Conservation (phyloP, 2,329 filamentous ascomycete genomes). For the Neonectria sp. region DNA sequence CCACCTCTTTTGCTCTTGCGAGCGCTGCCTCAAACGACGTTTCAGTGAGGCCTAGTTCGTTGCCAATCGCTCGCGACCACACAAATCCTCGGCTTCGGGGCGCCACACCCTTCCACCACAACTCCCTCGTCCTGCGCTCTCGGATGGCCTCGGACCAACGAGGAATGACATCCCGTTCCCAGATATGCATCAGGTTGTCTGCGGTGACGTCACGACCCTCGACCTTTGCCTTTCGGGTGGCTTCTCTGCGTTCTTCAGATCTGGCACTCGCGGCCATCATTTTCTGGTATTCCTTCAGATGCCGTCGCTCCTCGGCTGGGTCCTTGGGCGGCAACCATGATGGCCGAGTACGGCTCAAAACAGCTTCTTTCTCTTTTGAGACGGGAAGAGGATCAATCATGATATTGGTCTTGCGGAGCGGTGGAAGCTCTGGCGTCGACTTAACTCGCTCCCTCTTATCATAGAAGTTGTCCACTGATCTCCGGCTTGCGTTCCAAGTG, state of each 20-base stretch:
- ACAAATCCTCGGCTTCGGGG: slow-evolving; percentile 78
- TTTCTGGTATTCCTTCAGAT: slow-evolving; percentile 87
- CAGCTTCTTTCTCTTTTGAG: slow-evolving; percentile 89
- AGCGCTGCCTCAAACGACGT: slow-evolving; percentile 81
- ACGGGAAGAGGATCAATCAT: slow-evolving; percentile 89
- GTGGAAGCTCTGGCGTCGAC: slow-evolving; percentile 78
- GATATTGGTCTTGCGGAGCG: slow-evolving; percentile 80
- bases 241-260: slow-evolving; percentile 72
- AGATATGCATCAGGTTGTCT: slow-evolving; percentile 72
- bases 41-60: slow-evolving; percentile 77
- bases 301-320: slow-evolving; percentile 90
- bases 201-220: slow-evolving; percentile 69
- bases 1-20: slow-evolving; percentile 74
- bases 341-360: slow-evolving; percentile 83
- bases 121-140: slow-evolving; percentile 78
- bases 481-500: slow-evolving; percentile 56
- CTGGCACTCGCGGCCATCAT: slow-evolving; percentile 80
- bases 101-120: slow-evolving; percentile 88
- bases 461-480: slow-evolving; percentile 51
- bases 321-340: slow-evolving; percentile 91
- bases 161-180: slow-evolving; percentile 83
- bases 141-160: slow-evolving; percentile 81
- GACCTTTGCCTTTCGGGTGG: slow-evolving; percentile 65
- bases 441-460: slow-evolving; percentile 71
- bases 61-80: slow-evolving; percentile 81